These are phyloP conservation scores for Venturia pyrina DNA, from an alignment of 2,329 filamentous ascomycete species.

Conservation along the genomic window DNA sequence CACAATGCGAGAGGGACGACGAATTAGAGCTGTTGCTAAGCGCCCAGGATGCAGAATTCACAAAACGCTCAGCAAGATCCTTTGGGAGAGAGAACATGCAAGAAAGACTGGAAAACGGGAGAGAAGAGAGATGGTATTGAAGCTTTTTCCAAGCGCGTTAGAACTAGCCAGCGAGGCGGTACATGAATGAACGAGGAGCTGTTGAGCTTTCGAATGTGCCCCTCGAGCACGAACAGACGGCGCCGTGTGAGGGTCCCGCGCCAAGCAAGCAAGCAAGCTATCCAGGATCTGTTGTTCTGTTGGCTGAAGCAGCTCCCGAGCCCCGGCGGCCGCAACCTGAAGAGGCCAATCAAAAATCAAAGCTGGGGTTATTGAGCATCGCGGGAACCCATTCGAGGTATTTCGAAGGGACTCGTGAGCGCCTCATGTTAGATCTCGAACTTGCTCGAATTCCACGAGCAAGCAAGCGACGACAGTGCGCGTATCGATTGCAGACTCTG, in stretches of 20 bases:
- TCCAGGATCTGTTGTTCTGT: background rate
- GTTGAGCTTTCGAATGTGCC: background rate
- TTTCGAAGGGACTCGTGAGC: background rate
- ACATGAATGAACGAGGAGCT: constrained; percentile 1
- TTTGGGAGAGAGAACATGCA: background rate
- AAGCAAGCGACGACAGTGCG: background rate
- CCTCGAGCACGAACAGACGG: background rate
- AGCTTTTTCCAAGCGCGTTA: background rate
- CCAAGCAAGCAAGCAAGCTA: background rate
- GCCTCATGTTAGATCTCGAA: background rate
- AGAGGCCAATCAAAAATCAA: background rate
- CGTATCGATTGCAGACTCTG: background rate
- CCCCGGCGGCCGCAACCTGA: background rate
- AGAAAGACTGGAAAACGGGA: background rate
- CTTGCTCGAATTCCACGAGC: background rate
- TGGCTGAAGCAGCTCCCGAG: background rate
- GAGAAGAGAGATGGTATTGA: background rate
- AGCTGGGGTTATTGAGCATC: background rate
- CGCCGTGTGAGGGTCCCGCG: background rate
- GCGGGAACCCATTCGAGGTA: background rate
- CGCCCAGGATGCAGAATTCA: constrained; percentile 4
- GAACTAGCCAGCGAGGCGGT: background rate
- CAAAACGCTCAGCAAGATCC: constrained; percentile 2
- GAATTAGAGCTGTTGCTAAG: background rate
- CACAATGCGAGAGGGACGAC: background rate